Percentiles rank a stretch among this genome's conserved stretches.
These are phyloP conservation scores for Quercus phellos DNA, from an alignment of 331 rosid species.

Conservation along the genomic window DNA sequence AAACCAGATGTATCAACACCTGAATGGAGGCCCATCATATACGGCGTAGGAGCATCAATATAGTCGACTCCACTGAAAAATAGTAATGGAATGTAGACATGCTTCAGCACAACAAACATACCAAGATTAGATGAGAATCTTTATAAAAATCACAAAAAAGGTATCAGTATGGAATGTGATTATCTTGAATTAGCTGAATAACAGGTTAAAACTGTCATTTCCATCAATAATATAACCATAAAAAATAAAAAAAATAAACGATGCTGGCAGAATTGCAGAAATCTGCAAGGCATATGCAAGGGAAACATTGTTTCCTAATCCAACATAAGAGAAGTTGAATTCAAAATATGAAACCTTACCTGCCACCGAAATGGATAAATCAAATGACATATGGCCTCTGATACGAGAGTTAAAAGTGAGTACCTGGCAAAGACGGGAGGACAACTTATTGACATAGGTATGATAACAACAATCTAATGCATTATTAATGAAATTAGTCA, in stretches of 20 bases:
- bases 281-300: constrained; percentile 8
- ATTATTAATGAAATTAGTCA: neutral
- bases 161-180: constrained; percentile 13
- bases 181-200: constrained; percentile 14
- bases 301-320: constrained; percentile 7
- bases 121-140: constrained; percentile 39
- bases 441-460: neutral
- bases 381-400: constrained; percentile 95
- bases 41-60: constrained; percentile 97
- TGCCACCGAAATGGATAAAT: constrained; percentile 97
- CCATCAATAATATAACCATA: neutral
- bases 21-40: constrained; percentile 99
- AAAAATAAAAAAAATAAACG: too few species aligned
- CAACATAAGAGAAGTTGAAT: neutral
- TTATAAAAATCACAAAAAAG: constrained; percentile 8
- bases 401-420: constrained; percentile 83
- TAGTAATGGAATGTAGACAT: constrained; percentile 98
- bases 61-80: constrained; percentile 99
- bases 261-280: constrained; percentile 13
- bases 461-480: neutral
- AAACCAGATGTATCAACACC: constrained; percentile 81
- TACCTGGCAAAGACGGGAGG: constrained; percentile 59
- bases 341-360: constrained; percentile 43
- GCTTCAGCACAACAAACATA: constrained; percentile 71
- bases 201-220: neutral